These are phyloP conservation scores for Penicillium sp. DNA, from an alignment of 2,329 filamentous ascomycete species.

Conservation along the genomic window DNA sequence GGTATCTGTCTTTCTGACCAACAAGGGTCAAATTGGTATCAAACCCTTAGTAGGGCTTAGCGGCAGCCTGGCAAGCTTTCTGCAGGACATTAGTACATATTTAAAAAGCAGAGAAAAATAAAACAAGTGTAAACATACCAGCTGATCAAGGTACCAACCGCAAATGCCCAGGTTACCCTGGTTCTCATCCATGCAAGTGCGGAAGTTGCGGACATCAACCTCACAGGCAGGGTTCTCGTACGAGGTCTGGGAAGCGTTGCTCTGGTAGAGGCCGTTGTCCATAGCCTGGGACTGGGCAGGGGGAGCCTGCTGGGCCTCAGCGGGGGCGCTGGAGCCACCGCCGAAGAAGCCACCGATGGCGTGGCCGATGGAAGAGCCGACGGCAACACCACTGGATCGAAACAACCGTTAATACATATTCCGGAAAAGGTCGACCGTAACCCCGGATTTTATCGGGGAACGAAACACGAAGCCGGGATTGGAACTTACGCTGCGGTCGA, in stretches of 20 bases:
- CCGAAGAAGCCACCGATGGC: conserved; percentile 91
- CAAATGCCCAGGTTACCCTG: conserved; percentile 92
- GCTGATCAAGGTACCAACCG: conserved; percentile 96
- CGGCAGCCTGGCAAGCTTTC: conserved; percentile 81
- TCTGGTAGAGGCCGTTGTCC: conserved; percentile 49
- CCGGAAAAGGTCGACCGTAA: background rate
- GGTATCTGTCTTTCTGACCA: conserved; percentile 11
- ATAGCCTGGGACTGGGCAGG: conserved; percentile 56
- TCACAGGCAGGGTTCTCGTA: conserved; percentile 66
- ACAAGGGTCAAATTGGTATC: conserved; percentile 6
- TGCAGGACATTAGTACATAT: conserved; percentile 39
- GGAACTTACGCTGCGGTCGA: conserved; percentile 88
- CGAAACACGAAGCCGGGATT: background rate
- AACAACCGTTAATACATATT: conserved; percentile 14
- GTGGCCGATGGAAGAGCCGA: conserved; percentile 93
- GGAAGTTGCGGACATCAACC: conserved; percentile 79
- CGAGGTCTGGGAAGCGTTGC: conserved; percentile 50
- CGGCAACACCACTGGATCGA: conserved; percentile 78
- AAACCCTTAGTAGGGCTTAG: conserved; percentile 63
- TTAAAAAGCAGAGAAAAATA: background rate
- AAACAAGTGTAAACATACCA: conserved; percentile 48
- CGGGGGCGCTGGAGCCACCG: conserved; percentile 60
- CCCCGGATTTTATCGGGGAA: conserved; percentile 14
- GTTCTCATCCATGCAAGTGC: conserved; percentile 95
- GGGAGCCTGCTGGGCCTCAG: conserved; percentile 53